Evolutionary conservation across 495 filamentous ascomycete genomes (phyloP).

Genomic region (Neurospora hispaniola): DNA sequence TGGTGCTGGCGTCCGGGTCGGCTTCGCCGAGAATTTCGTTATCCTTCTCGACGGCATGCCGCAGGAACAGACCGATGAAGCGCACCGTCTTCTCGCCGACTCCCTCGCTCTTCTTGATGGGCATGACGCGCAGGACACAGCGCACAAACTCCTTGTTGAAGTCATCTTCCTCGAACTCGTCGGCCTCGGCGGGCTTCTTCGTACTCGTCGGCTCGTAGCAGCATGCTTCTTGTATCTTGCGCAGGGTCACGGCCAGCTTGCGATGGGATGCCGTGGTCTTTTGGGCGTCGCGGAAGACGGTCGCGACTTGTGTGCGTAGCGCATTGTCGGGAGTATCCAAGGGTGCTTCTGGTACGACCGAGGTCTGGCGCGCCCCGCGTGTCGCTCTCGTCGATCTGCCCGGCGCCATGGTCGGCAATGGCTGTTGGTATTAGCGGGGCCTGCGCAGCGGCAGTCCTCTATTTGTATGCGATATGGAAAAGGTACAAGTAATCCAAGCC

Average conservation of each 20-base stretch:
- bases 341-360: slow-evolving; percentile 52
- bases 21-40: slow-evolving; percentile 39
- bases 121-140: slow-evolving; percentile 70
- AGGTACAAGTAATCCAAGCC: neutral
- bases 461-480: neutral
- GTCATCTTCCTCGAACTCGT: slow-evolving; percentile 65
- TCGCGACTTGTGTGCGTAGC: slow-evolving; percentile 64
- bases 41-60: slow-evolving; percentile 75
- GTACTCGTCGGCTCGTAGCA: slow-evolving; percentile 60
- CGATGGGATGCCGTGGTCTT: slow-evolving; percentile 77
- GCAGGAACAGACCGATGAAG: slow-evolving; percentile 78
- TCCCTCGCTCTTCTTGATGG: slow-evolving; percentile 84
- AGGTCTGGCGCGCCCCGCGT: slow-evolving; percentile 49
- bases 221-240: slow-evolving; percentile 82
- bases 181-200: slow-evolving; percentile 33
- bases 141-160: slow-evolving; percentile 79
- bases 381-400: slow-evolving; percentile 43
- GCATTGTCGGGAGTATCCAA: slow-evolving; percentile 60
- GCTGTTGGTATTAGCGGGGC: neutral
- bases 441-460: neutral
- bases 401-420: slow-evolving; percentile 13
- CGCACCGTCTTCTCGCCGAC: slow-evolving; percentile 77
- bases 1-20: slow-evolving; percentile 46
- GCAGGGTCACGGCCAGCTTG: slow-evolving; percentile 74
- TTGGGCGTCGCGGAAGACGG: slow-evolving; percentile 80